phyloP scores from a whole-genome alignment of 441 rosid species.

The Metrosideros polymorpha region DNA sequence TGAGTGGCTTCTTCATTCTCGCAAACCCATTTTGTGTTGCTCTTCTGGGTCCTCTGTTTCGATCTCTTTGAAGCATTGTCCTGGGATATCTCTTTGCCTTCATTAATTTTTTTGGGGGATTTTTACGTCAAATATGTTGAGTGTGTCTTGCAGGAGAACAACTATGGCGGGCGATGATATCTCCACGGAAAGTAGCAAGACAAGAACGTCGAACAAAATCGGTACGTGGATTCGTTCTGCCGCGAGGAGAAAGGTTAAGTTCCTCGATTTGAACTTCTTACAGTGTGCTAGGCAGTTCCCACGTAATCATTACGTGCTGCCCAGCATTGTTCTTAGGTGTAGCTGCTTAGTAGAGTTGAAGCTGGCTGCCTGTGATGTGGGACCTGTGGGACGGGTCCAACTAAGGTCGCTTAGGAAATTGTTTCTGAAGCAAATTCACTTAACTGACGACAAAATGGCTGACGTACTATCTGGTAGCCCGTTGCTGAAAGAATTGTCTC shows the following conservation, averaged over 20 bases:
- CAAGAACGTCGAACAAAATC: not conserved
- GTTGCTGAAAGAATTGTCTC: not conserved
- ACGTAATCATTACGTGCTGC: fast-evolving
- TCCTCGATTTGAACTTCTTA: not conserved
- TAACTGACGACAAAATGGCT: fast-evolving
- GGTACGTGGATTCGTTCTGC: not conserved
- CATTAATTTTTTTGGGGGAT: not conserved
- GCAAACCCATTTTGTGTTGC: not conserved
- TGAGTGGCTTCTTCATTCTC: not conserved
- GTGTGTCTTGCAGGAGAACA: not conserved
- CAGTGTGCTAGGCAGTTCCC: fast-evolving
- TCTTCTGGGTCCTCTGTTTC: not conserved
- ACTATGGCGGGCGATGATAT: not conserved
- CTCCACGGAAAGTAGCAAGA: not conserved
- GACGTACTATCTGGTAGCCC: not conserved
- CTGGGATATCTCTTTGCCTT: not conserved
- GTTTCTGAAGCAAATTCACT: not conserved
- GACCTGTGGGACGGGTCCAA: not conserved
- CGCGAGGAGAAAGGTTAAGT: not conserved
- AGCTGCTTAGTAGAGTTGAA: not conserved
- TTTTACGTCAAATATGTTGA: not conserved
- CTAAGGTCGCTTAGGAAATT: not conserved
- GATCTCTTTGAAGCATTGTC: not conserved
- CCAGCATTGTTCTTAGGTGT: not conserved
- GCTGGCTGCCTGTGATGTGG: not conserved